Evolutionary conservation across 495 filamentous ascomycete genomes (phyloP), one percentile per base, ranked within the genome.

Genomic region (Articulospora tetracladia): DNA sequence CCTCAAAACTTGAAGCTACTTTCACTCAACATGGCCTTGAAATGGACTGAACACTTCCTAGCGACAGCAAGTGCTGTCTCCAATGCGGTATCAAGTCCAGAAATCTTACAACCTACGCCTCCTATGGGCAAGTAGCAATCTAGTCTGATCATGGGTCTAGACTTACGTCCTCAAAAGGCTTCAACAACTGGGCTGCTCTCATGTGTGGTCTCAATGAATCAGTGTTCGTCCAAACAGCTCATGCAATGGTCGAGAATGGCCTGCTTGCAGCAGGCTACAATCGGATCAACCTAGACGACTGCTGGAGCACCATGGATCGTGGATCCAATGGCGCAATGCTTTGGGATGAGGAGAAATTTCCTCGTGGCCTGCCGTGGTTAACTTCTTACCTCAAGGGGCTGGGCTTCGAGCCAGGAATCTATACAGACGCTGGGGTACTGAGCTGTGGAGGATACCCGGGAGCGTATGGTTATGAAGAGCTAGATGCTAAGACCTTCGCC

Each of bases 241-340:
- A 77, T 32, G 63, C 65, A 10, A 79, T 85, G 59, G 72, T 79
- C 19, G 68, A 77, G n/a, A 69, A 70, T 27, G 80, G 82, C 12
- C 68, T 85, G 19, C 63, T 71, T 25, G 80, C 80, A 66, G 67
- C 78, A 3, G 81, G 82, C 12, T 85, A 85, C 65, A 69, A 84
- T 17, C 81, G 83, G 60, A 70, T 85, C 49, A 75, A 81, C n/a
- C 64, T 85, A 1, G 82, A 85, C 64, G 83, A 85, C 66, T 84
- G 77, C 67, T 82, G 79, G 79, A 78, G 74, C n/a, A 65, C 65
- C 41, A 76, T 77, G 30, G 30, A 72, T 52, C 58, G 57, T 54
- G 69, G 69, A 52, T 50, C 25, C 10, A 62, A 66, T 62, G 63
- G 63, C 3, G 62, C 59, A 2, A 58, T 66, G 52, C 34, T 47